Evolutionary conservation across 2,329 filamentous ascomycete species (phyloP).

Genomic region (Cladosporium oxysporum): DNA sequence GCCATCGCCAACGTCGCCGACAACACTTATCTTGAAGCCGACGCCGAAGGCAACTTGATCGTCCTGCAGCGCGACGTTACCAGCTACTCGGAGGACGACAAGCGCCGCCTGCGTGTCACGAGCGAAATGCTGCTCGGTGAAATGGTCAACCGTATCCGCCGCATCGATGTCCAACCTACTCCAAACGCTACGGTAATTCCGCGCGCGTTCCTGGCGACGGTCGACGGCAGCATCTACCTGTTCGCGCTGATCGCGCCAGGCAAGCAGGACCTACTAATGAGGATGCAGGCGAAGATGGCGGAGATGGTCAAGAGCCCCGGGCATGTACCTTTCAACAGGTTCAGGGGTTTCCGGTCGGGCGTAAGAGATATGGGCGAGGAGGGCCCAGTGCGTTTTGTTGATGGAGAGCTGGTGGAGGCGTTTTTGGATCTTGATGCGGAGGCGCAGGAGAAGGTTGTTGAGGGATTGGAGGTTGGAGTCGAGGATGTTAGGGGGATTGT

Average conservation of each 20-base stretch:
- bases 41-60: conserved; percentile 84
- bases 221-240: conserved; percentile 89
- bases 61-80: conserved; percentile 73
- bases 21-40: conserved; percentile 77
- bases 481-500: conserved; percentile 61
- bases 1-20: conserved; percentile 71
- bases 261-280: conserved; percentile 78
- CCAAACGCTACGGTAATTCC: conserved; percentile 71
- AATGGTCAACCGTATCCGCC: conserved; percentile 85
- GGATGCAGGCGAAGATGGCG: conserved; percentile 73
- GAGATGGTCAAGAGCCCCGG: conserved; percentile 68
- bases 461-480: conserved; percentile 55
- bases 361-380: conserved; percentile 62
- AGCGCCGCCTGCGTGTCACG: conserved; percentile 67
- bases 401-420: conserved; percentile 85
- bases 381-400: conserved; percentile 83
- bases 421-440: conserved; percentile 72
- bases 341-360: conserved; percentile 77
- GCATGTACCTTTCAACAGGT: conserved; percentile 72
- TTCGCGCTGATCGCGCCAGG: conserved; percentile 74
- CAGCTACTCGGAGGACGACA: conserved; percentile 74
- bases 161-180: conserved; percentile 66
- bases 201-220: conserved; percentile 84
- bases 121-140: conserved; percentile 87
- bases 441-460: conserved; percentile 56